Evolutionary conservation across 495 filamentous ascomycete species (phyloP).

Genomic region (Penicillium pulvis): DNA sequence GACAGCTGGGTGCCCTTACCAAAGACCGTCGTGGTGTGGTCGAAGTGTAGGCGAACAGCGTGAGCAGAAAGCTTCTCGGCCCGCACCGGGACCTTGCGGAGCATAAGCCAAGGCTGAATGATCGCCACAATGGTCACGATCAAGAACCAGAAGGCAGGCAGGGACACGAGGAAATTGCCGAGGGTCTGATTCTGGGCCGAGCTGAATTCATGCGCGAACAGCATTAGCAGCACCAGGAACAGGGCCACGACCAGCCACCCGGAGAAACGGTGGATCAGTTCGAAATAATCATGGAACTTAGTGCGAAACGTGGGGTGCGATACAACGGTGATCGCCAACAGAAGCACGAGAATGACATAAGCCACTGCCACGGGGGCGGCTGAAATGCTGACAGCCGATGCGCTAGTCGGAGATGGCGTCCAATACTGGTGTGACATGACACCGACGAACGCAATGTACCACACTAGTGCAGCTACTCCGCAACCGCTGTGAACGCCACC

Average conservation of each 20-base stretch:
- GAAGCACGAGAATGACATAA: constrained; percentile 42
- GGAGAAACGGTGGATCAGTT: constrained; percentile 57
- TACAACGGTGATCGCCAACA: constrained; percentile 45
- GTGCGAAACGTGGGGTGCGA: constrained; percentile 48
- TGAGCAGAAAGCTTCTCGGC: constrained; percentile 68
- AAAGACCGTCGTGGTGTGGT: constrained; percentile 51
- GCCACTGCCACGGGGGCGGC: constrained; percentile 36
- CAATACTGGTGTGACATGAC: constrained; percentile 52
- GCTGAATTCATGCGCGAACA: constrained; percentile 40
- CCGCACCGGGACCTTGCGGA: constrained; percentile 55
- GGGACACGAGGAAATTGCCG: constrained; percentile 37
- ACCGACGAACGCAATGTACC: constrained; percentile 64
- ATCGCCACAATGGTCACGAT: constrained; percentile 40
- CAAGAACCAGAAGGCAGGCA: constrained; percentile 49
- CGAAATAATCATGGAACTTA: constrained; percentile 57
- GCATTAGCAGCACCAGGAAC: constrained; percentile 44
- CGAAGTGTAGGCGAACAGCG: constrained; percentile 71
- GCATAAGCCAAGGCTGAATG: constrained; percentile 44
- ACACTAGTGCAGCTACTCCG: constrained; percentile 65
- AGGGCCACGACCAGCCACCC: constrained; percentile 55
- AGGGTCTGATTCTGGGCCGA: constrained; percentile 25
- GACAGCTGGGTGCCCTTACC: constrained; percentile 51
- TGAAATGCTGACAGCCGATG: constrained; percentile 24
- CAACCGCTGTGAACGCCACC: constrained; percentile 77
- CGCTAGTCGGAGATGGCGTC: constrained; percentile 17